Evolutionary conservation across 495 filamentous ascomycete genomes (phyloP), one percentile per base, ranked within the genome.

Genomic region (Tuber melanosporum): DNA sequence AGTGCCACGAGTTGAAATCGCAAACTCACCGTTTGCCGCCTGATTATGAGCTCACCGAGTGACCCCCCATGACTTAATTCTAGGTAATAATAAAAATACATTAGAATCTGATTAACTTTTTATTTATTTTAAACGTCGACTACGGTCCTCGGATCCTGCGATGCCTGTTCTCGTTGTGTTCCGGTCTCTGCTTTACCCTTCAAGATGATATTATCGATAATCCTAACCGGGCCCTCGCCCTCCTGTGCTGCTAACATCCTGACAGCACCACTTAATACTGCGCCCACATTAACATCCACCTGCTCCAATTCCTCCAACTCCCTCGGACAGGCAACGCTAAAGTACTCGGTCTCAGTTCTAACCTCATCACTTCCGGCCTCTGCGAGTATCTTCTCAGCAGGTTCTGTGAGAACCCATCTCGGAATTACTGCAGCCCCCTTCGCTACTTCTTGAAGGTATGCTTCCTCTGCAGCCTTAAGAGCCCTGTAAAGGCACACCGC

Each of bases 151-250:
- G 36, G 17, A 32, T 19, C 15, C 26, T 36, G 57, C 32, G 57
- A 0, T 19, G 14, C 1, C 26, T 26, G 26, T 14, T 36, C 57
- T 17, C 12, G n/a, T 20, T 36, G 57, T 66, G 57, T 36, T 4
- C 4, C 14, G 57, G 26, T 17, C 26, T 66, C 57, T 8, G 0
- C 12, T 36, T 36, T 80, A 74, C 90, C 88, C 79, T 88, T 85
- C 46, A 95, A 84, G 74, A 96, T 91, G 80, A 98, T 90, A 81
- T 99, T 99, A 83, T 99, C 95, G 83, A 99, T 98, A 83, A 99
- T 85, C 74, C 95, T 88, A 32, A 99, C 95, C 10, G 93, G 87
- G 0, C 90, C 90, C 85, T 98, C 94, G 1, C 87, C 91, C 36
- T 88, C 84, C 82, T 95, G 91, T 10, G 97, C 85, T 0, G 93